Base-by-base conservation (phyloP, 805 yeast genomes). In the Teunomyces funiuensis region DNA sequence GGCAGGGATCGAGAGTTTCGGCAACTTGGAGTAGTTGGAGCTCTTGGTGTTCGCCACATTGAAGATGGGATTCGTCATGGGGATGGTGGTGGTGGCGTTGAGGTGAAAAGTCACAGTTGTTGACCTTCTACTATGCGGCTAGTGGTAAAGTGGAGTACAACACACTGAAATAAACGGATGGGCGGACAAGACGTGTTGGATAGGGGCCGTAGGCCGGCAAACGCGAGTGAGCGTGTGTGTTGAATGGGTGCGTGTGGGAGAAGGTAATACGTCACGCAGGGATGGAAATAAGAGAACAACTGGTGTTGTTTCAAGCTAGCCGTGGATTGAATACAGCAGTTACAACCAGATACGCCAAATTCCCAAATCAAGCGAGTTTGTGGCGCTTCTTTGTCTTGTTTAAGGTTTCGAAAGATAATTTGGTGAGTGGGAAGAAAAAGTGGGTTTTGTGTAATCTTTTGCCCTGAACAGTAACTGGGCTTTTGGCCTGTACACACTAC, bases 31-130 rank as follows among this genome's bases (percentile, higher is more conserved):
- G 22, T 47, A 51, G 41, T 52, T 50, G 34, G 41, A 49, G 34
- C 57, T 50, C 42, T 55, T 56, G 28, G 58, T 51, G 33, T 58
- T 60, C 43, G 71, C 71, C 29, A 65, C 51, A 47, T 65, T 65
- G 49, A 66, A 66, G 45, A 64, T 49, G 25, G 68, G 69, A 16
- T 43, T 48, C 29, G 55, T 49, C 54, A 52, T 54, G 29, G 22
- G 14, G 28, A 11, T n/a, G 14, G 29, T 27, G 29, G 29, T 27
- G 29, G 16, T 13, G 28, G 13, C 7, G 5, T 27, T 14, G 11
- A 5, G 29, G 17, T 27, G 29, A 5, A 4, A 14, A 6, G 22
- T 7, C 22, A 19, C 5, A 3, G 9, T 4, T 22, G 25, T 4
- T 22, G 25, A 19, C 22, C 22, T 6, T 5, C 7, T 19, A 19